phyloP scores from a whole-genome alignment of 352 stramenopile genomes.

The Aphanomyces astaci region DNA sequence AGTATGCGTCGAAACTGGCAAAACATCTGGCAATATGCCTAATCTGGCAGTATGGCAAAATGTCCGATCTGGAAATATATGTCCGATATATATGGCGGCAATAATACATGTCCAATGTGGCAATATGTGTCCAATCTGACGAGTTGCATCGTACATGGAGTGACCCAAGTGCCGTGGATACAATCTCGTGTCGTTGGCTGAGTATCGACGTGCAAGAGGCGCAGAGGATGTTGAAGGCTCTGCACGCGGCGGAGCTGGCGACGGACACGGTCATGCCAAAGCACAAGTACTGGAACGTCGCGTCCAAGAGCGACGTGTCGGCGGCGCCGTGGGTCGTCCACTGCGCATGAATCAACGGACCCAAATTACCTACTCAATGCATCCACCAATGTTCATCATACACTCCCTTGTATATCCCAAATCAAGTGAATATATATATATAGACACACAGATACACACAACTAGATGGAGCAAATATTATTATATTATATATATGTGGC shows the following conservation, averaged over 20 bases:
- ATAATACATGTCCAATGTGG: no score
- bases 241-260: background rate
- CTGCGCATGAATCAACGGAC: background rate
- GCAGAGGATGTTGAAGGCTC: background rate
- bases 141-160: background rate
- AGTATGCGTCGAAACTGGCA: no score
- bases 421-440: no score
- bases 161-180: background rate
- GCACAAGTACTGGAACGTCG: conserved; percentile 3
- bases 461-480: no score
- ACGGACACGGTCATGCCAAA: background rate
- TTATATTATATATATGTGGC: no score
- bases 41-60: no score
- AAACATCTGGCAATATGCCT: no score
- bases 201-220: background rate
- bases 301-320: conserved; percentile 3
- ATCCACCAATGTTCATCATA: no score
- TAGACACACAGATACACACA: no score
- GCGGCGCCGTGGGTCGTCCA: background rate
- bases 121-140: background rate
- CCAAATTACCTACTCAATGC: background rate
- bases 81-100: no score
- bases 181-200: background rate
- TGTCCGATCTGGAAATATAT: no score
- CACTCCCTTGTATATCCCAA: no score